A percentile compares a stretch with the other conserved stretches of the same genome.
phyloP scores from a whole-genome alignment of 768 basidiomycete genomes.

The Suillus decipiens region DNA sequence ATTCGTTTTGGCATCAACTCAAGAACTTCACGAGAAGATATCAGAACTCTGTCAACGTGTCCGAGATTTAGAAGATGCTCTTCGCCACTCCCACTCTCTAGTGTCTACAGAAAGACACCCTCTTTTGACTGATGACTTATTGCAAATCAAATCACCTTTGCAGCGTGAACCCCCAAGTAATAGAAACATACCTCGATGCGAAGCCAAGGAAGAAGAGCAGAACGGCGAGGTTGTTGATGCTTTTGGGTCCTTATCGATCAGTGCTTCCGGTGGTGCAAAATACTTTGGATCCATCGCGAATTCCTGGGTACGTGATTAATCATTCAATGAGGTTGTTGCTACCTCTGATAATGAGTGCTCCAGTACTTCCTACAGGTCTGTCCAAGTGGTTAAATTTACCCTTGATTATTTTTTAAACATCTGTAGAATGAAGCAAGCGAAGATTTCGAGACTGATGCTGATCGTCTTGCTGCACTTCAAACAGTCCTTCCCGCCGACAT shows the following conservation, averaged over 20 bases:
- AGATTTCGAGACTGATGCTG: constrained; percentile 49
- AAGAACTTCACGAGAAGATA: constrained; percentile 83
- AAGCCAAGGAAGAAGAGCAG: constrained; percentile 62
- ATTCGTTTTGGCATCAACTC: constrained; percentile 78
- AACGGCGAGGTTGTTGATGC: constrained; percentile 75
- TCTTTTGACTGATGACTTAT: constrained; percentile 68
- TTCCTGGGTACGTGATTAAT: constrained; percentile 58
- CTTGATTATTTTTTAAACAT: constrained; percentile 14
- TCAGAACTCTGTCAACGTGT: constrained; percentile 71
- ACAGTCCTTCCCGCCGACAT: constrained; percentile 63
- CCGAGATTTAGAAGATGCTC: constrained; percentile 73
- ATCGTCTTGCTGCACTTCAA: constrained; percentile 50
- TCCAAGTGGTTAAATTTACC: constrained; percentile 9
- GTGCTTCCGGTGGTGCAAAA: constrained; percentile 68
- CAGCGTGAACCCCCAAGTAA: constrained; percentile 60
- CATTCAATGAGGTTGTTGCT: constrained; percentile 10
- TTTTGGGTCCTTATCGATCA: constrained; percentile 78
- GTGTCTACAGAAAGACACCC: constrained; percentile 64
- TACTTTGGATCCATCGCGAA: constrained; percentile 78
- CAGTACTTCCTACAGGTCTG: constrained; percentile 78
- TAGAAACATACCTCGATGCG: constrained; percentile 38
- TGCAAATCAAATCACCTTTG: constrained; percentile 74
- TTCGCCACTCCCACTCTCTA: constrained; percentile 60
- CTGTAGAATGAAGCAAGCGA: constrained; percentile 61
- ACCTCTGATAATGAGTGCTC: constrained; percentile 16